These are phyloP conservation scores for Entomortierella beljakovae DNA, from an alignment of 192 early-diverging fungal genomes.

Conservation along the genomic window DNA sequence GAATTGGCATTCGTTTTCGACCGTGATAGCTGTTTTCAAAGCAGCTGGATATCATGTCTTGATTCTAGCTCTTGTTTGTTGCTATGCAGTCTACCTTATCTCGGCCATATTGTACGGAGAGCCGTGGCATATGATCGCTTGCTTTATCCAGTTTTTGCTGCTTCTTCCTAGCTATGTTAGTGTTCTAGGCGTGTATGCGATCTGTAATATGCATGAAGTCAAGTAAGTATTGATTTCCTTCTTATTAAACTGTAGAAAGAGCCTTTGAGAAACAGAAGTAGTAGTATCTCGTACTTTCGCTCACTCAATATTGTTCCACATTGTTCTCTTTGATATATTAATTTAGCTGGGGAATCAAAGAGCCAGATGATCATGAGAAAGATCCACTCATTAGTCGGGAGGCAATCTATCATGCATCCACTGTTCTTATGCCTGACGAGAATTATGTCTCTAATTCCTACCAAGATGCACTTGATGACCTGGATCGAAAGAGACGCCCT, in stretches of 20 bases:
- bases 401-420: slow-evolving; percentile 50
- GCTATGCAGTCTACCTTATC: slow-evolving; percentile 37
- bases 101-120: slow-evolving; percentile 43
- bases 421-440: slow-evolving; percentile 51
- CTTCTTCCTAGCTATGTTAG: slow-evolving; percentile 48
- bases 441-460: slow-evolving; percentile 22
- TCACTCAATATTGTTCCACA: not conserved
- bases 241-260: not conserved
- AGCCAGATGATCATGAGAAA: slow-evolving; percentile 50
- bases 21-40: slow-evolving; percentile 43
- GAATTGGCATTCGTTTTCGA: slow-evolving; percentile 32
- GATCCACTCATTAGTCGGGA: slow-evolving; percentile 48
- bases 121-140: slow-evolving; percentile 53
- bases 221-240: slow-evolving; percentile 24
- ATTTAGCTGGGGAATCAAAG: slow-evolving; percentile 53
- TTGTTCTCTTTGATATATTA: not conserved
- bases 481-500: slow-evolving; percentile 36
- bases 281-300: not conserved
- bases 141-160: slow-evolving; percentile 46
- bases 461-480: slow-evolving; percentile 47
- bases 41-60: slow-evolving; percentile 49
- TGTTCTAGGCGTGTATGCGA: slow-evolving; percentile 43
- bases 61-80: slow-evolving; percentile 45
- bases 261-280: not conserved
- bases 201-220: slow-evolving; percentile 57